Base-by-base conservation (phyloP, 2,329 filamentous ascomycete species). In the Hirsutella minnesotensis region DNA sequence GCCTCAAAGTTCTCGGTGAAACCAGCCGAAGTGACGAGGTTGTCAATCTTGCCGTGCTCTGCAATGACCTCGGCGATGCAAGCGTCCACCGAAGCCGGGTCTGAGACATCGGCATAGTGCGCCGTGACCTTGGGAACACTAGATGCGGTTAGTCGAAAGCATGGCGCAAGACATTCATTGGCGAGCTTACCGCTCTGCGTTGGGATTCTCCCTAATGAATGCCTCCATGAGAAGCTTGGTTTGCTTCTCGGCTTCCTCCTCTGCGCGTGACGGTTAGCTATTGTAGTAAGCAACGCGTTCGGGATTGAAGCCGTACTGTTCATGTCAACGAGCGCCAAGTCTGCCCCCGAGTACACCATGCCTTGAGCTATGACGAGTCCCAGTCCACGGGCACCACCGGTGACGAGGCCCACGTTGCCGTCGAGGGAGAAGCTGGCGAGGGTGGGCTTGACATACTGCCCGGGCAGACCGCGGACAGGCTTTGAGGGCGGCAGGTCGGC, bases 1-100 rank as follows among this genome's bases (percentile, higher is more conserved):
- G 90, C 90, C 55, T 94, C 83, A 57, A 88, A 94, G 69, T 95
- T 95, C 69, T 95, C 90, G 13, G 86, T 92, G 68, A 96, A 95
- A 38, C 90, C 90, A 40, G 90, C 90, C n/a, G 87, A 94, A 21
- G 90, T 95, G 54, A 96, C 89, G 21, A 96, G 75, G 64, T 86
- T 82, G 66, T 95, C 88, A 53, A 95, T 87, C 62, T 84, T 83
- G 63, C 82, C 81, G 60, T 95, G 89, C 22, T 56, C 51, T 39
- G 55, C 48, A 31, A 64, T 48, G 29, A 64, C 75, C 47, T 87
- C 82, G 31, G 71, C 68, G 51, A 95, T 73, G 53, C 83, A 83
- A 27, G 69, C 64, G 45, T 84, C 80, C 48, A 95, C 89, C 7
- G 86, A 90, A 39, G 80, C 76, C 19, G 82, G 82, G 53, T 84